Conservation (phyloP, 257 asterid species). For the Craterostigma plantagineum region DNA sequence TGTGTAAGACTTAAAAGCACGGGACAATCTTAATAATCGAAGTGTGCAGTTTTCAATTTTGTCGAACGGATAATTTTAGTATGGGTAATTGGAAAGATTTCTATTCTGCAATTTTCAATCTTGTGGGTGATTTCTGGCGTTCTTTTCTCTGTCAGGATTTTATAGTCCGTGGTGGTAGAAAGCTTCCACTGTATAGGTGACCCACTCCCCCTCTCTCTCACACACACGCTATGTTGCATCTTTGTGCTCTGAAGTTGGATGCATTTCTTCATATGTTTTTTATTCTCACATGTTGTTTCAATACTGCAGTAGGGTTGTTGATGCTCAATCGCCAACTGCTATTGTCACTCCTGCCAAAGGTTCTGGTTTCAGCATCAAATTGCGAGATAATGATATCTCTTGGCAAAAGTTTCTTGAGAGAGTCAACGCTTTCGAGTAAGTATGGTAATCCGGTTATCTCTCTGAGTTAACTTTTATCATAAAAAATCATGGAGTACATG, state of each 20-base stretch:
- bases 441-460: slow-evolving; percentile 5
- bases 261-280: not conserved
- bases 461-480: too few relatives aligned
- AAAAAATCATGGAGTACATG: too few relatives aligned
- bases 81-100: too few relatives aligned
- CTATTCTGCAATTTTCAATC: too few relatives aligned
- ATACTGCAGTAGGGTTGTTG: slow-evolving; percentile 66
- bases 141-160: slow-evolving; percentile 37
- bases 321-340: slow-evolving; percentile 78
- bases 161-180: slow-evolving; percentile 56
- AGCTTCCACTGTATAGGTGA: slow-evolving; percentile 81
- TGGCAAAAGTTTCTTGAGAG: slow-evolving; percentile 74
- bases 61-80: too few relatives aligned
- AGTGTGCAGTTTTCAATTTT: too few relatives aligned
- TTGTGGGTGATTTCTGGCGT: not conserved
- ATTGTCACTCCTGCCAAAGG: slow-evolving; percentile 60
- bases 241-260: not conserved
- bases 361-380: slow-evolving; percentile 38
- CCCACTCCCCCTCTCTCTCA: slow-evolving; percentile 1
- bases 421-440: slow-evolving; percentile 47
- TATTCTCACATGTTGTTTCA: slow-evolving; percentile 4
- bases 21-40: too few relatives aligned
- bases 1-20: too few relatives aligned
- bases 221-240: not conserved
- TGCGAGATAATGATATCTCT: slow-evolving; percentile 71